Percentiles rank a stretch among this genome's conserved stretches.
phyloP scores from a whole-genome alignment of 345 rosid species.

The Linum usitatissimum region DNA sequence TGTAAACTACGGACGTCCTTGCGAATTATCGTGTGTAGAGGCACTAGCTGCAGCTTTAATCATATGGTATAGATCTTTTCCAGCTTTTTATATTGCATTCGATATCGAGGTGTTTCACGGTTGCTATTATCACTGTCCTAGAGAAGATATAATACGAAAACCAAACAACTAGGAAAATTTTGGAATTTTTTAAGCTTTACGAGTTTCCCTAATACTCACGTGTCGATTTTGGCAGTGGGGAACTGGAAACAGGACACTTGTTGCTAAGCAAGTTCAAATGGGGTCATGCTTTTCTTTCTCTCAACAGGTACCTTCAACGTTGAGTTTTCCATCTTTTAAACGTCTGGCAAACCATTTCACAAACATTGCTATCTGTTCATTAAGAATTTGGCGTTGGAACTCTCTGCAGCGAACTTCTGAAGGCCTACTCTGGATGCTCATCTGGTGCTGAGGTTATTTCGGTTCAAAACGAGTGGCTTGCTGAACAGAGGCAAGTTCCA shows the following conservation, averaged over 20 bases:
- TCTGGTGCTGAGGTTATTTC: conserved; percentile 67
- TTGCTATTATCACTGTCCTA: no score
- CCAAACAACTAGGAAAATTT: background rate
- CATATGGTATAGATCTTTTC: conserved; percentile 45
- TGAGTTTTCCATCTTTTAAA: background rate
- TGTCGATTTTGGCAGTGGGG: conserved; percentile 49
- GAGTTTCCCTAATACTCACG: no score
- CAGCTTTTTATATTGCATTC: no score
- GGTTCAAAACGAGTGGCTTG: conserved; percentile 82
- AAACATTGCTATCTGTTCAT: no score
- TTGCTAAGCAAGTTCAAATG: conserved; percentile 93
- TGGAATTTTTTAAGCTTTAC: no score
- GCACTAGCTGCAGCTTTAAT: conserved; percentile 89
- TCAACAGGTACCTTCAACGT: conserved; percentile 49
- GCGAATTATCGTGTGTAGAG: conserved; percentile 89
- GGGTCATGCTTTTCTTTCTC: conserved; percentile 95
- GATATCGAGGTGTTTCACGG: no score
- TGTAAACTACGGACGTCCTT: conserved; percentile 92
- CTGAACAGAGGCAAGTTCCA: conserved; percentile 51
- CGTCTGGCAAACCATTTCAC: background rate
- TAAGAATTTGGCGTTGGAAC: background rate
- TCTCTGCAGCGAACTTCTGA: conserved; percentile 65
- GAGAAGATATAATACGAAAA: background rate
- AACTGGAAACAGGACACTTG: conserved; percentile 65
- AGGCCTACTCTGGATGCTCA: conserved; percentile 68